Percentiles rank a stretch among this genome's conserved stretches.
Conservation (phyloP, 805 yeast species). For the Lipomyces lipofer region DNA sequence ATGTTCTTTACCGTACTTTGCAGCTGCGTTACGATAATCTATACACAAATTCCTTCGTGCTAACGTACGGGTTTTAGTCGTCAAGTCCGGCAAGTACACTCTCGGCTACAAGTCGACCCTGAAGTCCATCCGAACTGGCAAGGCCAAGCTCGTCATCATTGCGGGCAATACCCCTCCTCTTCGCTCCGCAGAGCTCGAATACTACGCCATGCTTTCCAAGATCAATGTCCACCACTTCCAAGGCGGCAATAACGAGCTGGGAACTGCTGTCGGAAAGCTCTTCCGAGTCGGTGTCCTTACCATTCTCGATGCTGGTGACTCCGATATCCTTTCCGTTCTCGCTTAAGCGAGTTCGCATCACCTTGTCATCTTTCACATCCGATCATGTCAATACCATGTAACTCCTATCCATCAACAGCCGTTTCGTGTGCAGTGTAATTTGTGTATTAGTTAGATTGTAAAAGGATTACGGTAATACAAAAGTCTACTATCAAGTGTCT, state of each 20-base stretch:
- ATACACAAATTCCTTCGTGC: background rate
- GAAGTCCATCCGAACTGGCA: constrained; percentile 97
- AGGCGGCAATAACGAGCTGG: constrained; percentile 34
- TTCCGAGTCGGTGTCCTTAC: constrained; percentile 99
- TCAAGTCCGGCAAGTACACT: constrained; percentile 99
- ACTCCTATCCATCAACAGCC: too few species aligned
- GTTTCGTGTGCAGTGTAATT: too few species aligned
- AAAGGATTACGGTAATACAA: too few species aligned
- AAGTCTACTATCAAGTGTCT: background rate
- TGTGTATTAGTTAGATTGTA: too few species aligned
- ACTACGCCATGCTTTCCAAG: constrained; percentile 99
- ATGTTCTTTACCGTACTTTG: background rate
- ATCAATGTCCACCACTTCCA: constrained; percentile 91
- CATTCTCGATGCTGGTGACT: constrained; percentile 98
- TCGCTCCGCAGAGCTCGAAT: constrained; percentile 99
- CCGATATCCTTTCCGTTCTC: constrained; percentile 75
- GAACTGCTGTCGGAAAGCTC: constrained; percentile 98
- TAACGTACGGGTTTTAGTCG: constrained; percentile 45
- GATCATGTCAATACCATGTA: too few species aligned
- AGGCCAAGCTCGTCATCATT: constrained; percentile 96
- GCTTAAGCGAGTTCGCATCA: constrained; percentile 25
- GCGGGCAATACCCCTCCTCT: constrained; percentile 99
- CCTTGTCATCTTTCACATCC: too few species aligned
- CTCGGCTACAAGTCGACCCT: constrained; percentile 99
- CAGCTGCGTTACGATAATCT: background rate